phyloP scores from a whole-genome alignment of 108 stramenopile genomes.

The Cyclotella choctawhatcheeana region DNA sequence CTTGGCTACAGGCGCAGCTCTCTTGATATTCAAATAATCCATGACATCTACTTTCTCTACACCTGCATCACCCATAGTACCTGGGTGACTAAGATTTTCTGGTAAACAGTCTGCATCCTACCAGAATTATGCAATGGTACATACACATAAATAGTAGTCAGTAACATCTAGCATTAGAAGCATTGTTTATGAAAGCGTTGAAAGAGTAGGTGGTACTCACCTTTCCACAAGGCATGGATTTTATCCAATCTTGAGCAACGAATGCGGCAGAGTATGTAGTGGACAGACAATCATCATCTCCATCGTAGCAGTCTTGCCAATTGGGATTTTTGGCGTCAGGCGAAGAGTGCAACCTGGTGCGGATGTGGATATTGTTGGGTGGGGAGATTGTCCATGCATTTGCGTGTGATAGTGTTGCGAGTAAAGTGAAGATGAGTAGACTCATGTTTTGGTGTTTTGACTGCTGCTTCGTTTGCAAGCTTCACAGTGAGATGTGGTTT shows the following conservation, averaged over 20 bases:
- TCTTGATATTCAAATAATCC: constrained; percentile 52
- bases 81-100: constrained; percentile 44
- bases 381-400: constrained; percentile 1
- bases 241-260: constrained; percentile 56
- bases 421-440: background rate
- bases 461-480: too few species aligned
- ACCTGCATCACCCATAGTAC: constrained; percentile 44
- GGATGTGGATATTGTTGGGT: background rate
- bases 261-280: constrained; percentile 50
- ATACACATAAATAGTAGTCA: too few species aligned
- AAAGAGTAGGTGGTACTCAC: too few species aligned
- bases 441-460: too few species aligned
- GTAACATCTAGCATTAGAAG: too few species aligned
- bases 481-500: too few species aligned
- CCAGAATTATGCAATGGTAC: too few species aligned
- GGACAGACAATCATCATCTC: constrained; percentile 49
- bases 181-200: too few species aligned
- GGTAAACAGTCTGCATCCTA: constrained; percentile 51
- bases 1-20: constrained; percentile 37
- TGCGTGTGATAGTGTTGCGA: background rate
- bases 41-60: constrained; percentile 56
- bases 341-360: constrained; percentile 1
- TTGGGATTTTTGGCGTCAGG: constrained; percentile 48
- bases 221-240: constrained; percentile 52
- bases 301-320: constrained; percentile 56